Conservation (phyloP, 345 rosid species). For the Gossypium sturtianum region DNA sequence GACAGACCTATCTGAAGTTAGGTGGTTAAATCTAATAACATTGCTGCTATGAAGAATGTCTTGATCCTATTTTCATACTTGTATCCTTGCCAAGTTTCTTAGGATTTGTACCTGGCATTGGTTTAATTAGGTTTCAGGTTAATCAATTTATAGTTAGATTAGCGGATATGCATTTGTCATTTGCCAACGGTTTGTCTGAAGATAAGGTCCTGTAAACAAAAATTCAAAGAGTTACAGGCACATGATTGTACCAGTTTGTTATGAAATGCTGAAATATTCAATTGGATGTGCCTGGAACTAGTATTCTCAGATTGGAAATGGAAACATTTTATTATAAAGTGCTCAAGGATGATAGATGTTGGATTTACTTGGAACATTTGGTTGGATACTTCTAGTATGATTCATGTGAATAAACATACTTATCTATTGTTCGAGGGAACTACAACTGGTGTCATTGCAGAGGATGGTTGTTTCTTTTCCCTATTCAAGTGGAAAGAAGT, state of each 20-base stretch:
- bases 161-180: background rate
- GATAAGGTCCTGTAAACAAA: background rate
- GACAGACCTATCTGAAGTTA: conserved; percentile 2
- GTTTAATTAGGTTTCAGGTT: conserved; percentile 3
- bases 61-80: conserved; percentile 4
- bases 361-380: background rate
- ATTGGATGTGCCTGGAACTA: background rate
- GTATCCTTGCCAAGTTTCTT: background rate
- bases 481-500: background rate
- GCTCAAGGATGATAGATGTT: conserved; percentile 7
- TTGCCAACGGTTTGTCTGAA: conserved; percentile 4
- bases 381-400: conserved; percentile 1
- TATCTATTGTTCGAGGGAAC: background rate
- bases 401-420: background rate
- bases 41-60: background rate
- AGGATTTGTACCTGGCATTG: background rate
- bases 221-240: background rate
- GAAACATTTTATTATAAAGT: background rate
- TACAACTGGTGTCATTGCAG: background rate
- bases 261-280: background rate
- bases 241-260: background rate
- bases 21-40: background rate
- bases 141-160: background rate
- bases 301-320: background rate
- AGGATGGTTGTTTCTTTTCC: background rate